These are phyloP conservation scores for Vanderwaltozyma polyspora DNA, from an alignment of 805 yeast genomes.

Conservation along the genomic window DNA sequence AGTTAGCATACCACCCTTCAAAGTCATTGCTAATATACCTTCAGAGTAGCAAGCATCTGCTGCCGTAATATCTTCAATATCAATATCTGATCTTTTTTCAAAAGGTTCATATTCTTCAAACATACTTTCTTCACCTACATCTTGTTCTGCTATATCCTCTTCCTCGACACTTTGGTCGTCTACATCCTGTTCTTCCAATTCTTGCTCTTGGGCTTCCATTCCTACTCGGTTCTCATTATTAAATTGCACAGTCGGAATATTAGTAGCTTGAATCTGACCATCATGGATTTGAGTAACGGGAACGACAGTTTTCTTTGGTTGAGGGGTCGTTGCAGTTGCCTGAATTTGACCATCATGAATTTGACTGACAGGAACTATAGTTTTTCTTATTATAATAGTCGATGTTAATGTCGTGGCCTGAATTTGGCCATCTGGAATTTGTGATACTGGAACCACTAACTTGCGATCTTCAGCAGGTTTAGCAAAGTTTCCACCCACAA, in stretches of 20 bases:
- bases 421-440: slow-evolving; percentile 27
- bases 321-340: slow-evolving; percentile 25
- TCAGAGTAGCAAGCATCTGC: slow-evolving; percentile 35
- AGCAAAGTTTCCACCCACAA: too few species aligned
- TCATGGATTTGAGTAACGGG: slow-evolving; percentile 10
- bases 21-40: slow-evolving; percentile 44
- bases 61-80: too few species aligned
- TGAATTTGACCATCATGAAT: slow-evolving; percentile 25
- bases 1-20: slow-evolving; percentile 39
- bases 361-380: slow-evolving; percentile 21
- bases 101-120: too few species aligned
- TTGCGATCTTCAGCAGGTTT: slow-evolving; percentile 31
- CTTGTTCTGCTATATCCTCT: too few species aligned
- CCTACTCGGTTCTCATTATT: too few species aligned
- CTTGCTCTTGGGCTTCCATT: too few species aligned
- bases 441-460: too few species aligned
- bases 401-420: slow-evolving; percentile 38
- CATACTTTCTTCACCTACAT: too few species aligned
- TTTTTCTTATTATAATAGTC: slow-evolving; percentile 31
- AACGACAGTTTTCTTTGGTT: slow-evolving; percentile 24
- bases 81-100: too few species aligned
- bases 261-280: slow-evolving; percentile 17
- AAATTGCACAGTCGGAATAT: too few species aligned
- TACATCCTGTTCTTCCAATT: too few species aligned
- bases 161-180: too few species aligned